phyloP scores from a whole-genome alignment of 352 stramenopile species.

The Pythium sp. region DNA sequence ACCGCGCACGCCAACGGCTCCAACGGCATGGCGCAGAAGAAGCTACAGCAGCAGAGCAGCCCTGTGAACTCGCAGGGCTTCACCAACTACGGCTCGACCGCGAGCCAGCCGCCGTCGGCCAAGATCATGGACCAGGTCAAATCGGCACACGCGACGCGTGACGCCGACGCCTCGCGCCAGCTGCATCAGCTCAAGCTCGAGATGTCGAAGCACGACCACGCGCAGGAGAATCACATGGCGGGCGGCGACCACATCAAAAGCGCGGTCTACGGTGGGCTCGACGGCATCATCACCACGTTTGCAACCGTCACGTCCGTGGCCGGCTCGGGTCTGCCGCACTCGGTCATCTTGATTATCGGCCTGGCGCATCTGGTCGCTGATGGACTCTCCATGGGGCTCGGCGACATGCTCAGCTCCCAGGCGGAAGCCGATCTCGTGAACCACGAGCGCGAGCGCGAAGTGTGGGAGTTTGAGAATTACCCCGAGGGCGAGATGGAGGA shows the following conservation, averaged over 20 bases:
- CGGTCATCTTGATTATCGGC: conserved; percentile 94
- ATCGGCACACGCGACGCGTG: conserved; percentile 39
- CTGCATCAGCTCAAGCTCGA: conserved; percentile 72
- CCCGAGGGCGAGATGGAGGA: conserved; percentile 94
- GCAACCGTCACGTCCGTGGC: conserved; percentile 93
- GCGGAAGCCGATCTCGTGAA: conserved; percentile 92
- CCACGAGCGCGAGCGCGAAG: conserved; percentile 90
- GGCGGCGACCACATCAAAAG: conserved; percentile 83
- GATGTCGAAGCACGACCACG: conserved; percentile 53
- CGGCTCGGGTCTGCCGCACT: conserved; percentile 83
- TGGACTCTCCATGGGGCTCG: conserved; percentile 94
- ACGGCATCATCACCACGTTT: conserved; percentile 96
- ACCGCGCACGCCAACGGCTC: conserved; percentile 1
- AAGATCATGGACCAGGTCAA: conserved; percentile 56
- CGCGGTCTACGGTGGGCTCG: conserved; percentile 93
- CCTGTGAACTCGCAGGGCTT: conserved; percentile 23
- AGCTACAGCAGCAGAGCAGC: conserved; percentile 16
- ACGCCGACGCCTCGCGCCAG: conserved; percentile 50
- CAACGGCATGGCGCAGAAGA: conserved; percentile 10
- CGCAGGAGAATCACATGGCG: conserved; percentile 69
- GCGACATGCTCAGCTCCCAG: conserved; percentile 93
- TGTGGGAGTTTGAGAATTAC: conserved; percentile 96
- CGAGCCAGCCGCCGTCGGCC: conserved; percentile 17
- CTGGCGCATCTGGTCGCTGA: conserved; percentile 95
- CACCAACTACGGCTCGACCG: conserved; percentile 43